A percentile compares a stretch with the other conserved stretches of the same genome.
Conservation (phyloP, 1,284 basidiomycete genomes). For the Golubevia sp. region DNA sequence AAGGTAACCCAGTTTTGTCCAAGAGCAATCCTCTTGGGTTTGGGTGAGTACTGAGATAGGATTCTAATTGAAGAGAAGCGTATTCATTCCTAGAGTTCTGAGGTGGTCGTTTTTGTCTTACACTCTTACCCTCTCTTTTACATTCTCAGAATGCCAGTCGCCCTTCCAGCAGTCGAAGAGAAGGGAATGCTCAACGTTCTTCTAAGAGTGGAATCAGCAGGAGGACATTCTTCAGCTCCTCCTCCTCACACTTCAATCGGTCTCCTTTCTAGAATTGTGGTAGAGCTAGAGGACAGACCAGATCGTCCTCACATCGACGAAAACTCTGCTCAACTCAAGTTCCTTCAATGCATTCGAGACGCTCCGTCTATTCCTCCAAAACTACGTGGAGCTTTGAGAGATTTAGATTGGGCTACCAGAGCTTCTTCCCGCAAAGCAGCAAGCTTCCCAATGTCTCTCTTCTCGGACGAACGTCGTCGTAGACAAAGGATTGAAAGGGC, state of each 20-base stretch:
- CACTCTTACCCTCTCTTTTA: too few species aligned
- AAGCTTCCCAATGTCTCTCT: background rate
- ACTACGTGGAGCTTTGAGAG: conserved; percentile 9
- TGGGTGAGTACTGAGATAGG: background rate
- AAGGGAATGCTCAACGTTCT: conserved; percentile 71
- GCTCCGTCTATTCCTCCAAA: conserved; percentile 20
- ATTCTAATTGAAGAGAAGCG: too few species aligned
- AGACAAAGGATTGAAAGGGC: conserved; percentile 3
- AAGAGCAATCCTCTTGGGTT: conserved; percentile 18
- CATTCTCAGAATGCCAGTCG: conserved; percentile 36
- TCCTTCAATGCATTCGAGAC: conserved; percentile 41
- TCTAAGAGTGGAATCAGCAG: conserved; percentile 68
- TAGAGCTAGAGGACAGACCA: conserved; percentile 37
- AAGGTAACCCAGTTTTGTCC: conserved; percentile 35
- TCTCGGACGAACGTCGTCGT: background rate
- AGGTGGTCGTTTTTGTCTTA: too few species aligned
- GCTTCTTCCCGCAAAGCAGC: background rate
- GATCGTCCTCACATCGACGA: conserved; percentile 13
- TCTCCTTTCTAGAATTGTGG: conserved; percentile 28
- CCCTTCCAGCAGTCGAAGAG: conserved; percentile 68
- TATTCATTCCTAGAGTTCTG: too few species aligned
- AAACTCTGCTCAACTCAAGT: conserved; percentile 23
- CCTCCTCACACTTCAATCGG: conserved; percentile 62
- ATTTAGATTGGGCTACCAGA: background rate
- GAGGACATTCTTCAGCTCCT: conserved; percentile 73